A percentile compares a stretch with the other conserved stretches of the same genome.
These are phyloP conservation scores for Aspergillus avenaceus DNA, from an alignment of 495 filamentous ascomycete species.

Conservation along the genomic window DNA sequence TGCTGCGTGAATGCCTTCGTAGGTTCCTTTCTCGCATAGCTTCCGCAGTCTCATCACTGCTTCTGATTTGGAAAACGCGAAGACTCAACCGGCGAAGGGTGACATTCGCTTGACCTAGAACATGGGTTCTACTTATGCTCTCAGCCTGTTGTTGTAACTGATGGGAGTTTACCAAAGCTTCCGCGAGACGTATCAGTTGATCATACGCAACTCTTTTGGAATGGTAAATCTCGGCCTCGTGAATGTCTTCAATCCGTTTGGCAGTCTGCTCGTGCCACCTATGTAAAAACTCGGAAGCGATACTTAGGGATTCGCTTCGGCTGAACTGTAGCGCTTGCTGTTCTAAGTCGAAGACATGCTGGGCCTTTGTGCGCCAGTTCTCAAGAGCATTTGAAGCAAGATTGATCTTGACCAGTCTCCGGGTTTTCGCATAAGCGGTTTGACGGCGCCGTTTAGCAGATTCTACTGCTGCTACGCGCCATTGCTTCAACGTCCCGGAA, in stretches of 20 bases:
- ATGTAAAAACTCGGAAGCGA: constrained; percentile 35
- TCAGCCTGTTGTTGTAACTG: constrained; percentile 49
- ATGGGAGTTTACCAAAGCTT: constrained; percentile 33
- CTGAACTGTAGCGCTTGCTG: constrained; percentile 39
- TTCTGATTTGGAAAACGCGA: constrained; percentile 47
- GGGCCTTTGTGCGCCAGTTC: constrained; percentile 43
- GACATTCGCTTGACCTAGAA: constrained; percentile 39
- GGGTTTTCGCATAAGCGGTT: constrained; percentile 55
- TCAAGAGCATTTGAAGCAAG: constrained; percentile 44
- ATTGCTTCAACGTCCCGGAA: constrained; percentile 49
- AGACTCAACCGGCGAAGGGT: constrained; percentile 49
- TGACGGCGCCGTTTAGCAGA: constrained; percentile 52
- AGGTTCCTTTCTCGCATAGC: constrained; percentile 54
- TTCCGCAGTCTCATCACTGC: constrained; percentile 43
- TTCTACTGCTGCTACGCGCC: constrained; percentile 49
- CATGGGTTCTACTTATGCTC: constrained; percentile 39
- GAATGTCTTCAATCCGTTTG: constrained; percentile 31
- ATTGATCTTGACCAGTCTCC: constrained; percentile 55
- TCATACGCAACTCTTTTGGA: constrained; percentile 39
- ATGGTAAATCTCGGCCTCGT: constrained; percentile 41
- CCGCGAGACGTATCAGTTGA: constrained; percentile 44
- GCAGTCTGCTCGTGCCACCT: constrained; percentile 42
- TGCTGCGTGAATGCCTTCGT: constrained; percentile 49
- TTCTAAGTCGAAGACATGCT: constrained; percentile 34
- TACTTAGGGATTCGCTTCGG: constrained; percentile 32